Conservation (phyloP, 345 rosid genomes). For the Eutrema japonicum region DNA sequence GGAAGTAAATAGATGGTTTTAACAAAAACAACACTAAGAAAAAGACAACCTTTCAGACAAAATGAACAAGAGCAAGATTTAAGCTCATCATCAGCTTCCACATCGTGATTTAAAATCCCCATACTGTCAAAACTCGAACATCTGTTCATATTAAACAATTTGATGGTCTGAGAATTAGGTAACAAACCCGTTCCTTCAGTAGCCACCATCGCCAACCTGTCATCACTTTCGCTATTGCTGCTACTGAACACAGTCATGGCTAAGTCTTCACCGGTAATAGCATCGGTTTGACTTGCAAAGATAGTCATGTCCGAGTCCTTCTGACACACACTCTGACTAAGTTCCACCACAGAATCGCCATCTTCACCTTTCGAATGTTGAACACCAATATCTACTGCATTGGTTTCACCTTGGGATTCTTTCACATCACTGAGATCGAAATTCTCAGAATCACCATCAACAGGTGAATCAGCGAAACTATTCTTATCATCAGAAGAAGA, state of each 20-base stretch:
- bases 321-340: slow-evolving; percentile 45
- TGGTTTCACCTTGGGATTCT: slow-evolving; percentile 44
- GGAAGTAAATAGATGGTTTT: neutral
- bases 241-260: slow-evolving; percentile 34
- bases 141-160: slow-evolving; percentile 55
- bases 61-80: slow-evolving; percentile 81
- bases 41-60: slow-evolving; percentile 74
- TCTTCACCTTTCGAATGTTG: slow-evolving; percentile 20
- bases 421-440: slow-evolving; percentile 34
- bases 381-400: slow-evolving; percentile 16
- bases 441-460: slow-evolving; percentile 34
- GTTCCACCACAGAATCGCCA: slow-evolving; percentile 36
- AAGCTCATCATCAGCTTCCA: slow-evolving; percentile 52
- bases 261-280: slow-evolving; percentile 32
- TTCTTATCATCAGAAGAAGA: slow-evolving; percentile 31
- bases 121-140: slow-evolving; percentile 51
- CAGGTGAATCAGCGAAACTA: slow-evolving; percentile 18
- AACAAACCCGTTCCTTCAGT: slow-evolving; percentile 27
- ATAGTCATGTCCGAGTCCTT: slow-evolving; percentile 40
- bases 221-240: slow-evolving; percentile 45
- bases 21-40: neutral
- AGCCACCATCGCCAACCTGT: slow-evolving; percentile 48
- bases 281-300: slow-evolving; percentile 36
- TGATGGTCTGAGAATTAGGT: slow-evolving; percentile 51
- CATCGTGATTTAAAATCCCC: slow-evolving; percentile 44